These are phyloP conservation scores for Xylariaceae sp. DNA, from an alignment of 2,329 filamentous ascomycete species.

Conservation along the genomic window DNA sequence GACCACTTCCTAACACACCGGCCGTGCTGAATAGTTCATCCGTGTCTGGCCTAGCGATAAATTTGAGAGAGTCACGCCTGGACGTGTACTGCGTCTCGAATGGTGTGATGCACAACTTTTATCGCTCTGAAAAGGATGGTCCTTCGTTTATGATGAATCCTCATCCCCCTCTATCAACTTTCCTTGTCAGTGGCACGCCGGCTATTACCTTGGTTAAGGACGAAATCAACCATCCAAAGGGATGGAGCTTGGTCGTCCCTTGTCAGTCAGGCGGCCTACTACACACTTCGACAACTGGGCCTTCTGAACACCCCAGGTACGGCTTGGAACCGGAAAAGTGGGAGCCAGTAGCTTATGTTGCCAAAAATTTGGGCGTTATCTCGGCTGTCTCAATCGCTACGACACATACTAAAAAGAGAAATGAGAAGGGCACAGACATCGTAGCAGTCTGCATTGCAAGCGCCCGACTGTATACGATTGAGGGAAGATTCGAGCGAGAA, in stretches of 20 bases:
- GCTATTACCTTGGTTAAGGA: constrained; percentile 10
- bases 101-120: constrained; percentile 24
- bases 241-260: constrained; percentile 27
- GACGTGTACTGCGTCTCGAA: constrained; percentile 28
- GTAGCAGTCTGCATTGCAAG: constrained; percentile 24
- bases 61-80: constrained; percentile 2
- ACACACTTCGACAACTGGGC: constrained; percentile 12
- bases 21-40: constrained; percentile 23
- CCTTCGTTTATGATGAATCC: constrained; percentile 15
- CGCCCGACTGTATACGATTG: constrained; percentile 22
- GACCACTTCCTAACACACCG: constrained; percentile 13
- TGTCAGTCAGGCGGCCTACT: constrained; percentile 29
- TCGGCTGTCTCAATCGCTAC: constrained; percentile 24
- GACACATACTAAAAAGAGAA: background rate
- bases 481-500: constrained; percentile 10
- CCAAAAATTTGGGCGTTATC: constrained; percentile 23
- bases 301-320: background rate
- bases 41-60: constrained; percentile 27
- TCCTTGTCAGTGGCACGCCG: constrained; percentile 23
- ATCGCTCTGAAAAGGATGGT: constrained; percentile 8
- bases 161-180: constrained; percentile 15
- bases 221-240: background rate
- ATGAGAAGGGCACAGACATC: constrained; percentile 1
- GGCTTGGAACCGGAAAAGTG: background rate
- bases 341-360: constrained; percentile 21